Evolutionary conservation across 2,329 filamentous ascomycete species (phyloP).

Genomic region (Epichloe sylvatica): DNA sequence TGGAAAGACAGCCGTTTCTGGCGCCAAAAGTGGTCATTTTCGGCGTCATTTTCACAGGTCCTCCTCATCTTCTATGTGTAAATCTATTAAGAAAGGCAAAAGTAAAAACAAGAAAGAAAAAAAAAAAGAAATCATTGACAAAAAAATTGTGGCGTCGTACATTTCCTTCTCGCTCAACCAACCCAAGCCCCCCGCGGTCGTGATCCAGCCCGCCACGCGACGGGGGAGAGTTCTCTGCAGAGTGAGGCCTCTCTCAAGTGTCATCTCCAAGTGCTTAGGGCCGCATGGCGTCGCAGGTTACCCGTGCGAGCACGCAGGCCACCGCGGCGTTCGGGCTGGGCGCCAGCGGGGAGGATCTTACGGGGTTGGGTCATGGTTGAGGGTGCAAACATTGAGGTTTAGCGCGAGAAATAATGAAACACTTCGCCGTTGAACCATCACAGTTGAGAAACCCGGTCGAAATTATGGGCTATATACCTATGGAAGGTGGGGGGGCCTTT

Average conservation of each 20-base stretch:
- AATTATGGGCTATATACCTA: slow-evolving; percentile 14
- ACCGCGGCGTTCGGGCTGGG: slow-evolving; percentile 57
- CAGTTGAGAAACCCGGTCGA: slow-evolving; percentile 28
- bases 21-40: too few relatives aligned
- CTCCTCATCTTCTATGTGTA: too few relatives aligned
- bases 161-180: slow-evolving; percentile 40
- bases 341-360: slow-evolving; percentile 42
- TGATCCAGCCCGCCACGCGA: slow-evolving; percentile 57
- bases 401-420: slow-evolving; percentile 33
- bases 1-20: too few relatives aligned
- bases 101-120: neutral
- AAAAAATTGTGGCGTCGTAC: slow-evolving; percentile 32
- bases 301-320: slow-evolving; percentile 50
- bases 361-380: slow-evolving; percentile 33
- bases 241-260: slow-evolving; percentile 58
- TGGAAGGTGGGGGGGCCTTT: neutral
- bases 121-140: slow-evolving; percentile 14
- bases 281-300: slow-evolving; percentile 48
- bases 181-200: slow-evolving; percentile 48
- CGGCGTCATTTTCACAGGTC: too few relatives aligned
- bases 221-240: slow-evolving; percentile 59
- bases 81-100: neutral
- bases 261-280: slow-evolving; percentile 56
- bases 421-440: slow-evolving; percentile 50
- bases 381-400: too few relatives aligned